A percentile compares a stretch with the other conserved stretches of the same genome.
Conservation (phyloP, 2,329 filamentous ascomycete species). For the Cordyceps javanica region DNA sequence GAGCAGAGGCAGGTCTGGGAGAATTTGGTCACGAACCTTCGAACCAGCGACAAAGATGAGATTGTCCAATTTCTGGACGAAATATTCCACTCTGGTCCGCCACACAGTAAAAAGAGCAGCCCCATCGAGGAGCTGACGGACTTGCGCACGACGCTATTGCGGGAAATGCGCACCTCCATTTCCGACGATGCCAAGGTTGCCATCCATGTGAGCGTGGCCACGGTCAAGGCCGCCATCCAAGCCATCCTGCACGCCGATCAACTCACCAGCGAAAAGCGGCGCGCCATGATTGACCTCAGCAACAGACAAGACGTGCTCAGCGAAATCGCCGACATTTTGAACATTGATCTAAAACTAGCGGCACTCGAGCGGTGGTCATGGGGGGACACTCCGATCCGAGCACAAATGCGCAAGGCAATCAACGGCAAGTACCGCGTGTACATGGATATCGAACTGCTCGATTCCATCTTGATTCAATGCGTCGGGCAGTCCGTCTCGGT, state of each 20-base stretch:
- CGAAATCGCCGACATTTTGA: constrained; percentile 39
- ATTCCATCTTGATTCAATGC: constrained; percentile 36
- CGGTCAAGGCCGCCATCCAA: constrained; percentile 6
- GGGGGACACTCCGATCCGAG: constrained; percentile 27
- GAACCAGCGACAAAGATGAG: constrained; percentile 36
- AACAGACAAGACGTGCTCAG: constrained; percentile 22
- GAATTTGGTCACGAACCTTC: constrained; percentile 44
- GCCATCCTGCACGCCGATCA: constrained; percentile 8
- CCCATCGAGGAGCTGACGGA: constrained; percentile 2
- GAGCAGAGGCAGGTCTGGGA: constrained; percentile 50
- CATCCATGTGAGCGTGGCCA: background rate
- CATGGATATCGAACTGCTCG: constrained; percentile 45
- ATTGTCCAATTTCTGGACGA: constrained; percentile 44
- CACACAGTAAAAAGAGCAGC: background rate
- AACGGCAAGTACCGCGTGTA: constrained; percentile 49
- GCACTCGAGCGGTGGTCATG: constrained; percentile 33
- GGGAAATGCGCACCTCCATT: background rate
- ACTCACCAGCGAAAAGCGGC: constrained; percentile 12
- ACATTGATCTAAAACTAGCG: constrained; percentile 32
- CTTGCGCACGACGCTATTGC: background rate
- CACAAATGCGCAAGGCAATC: constrained; percentile 32
- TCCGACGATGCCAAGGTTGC: background rate
- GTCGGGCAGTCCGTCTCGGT: constrained; percentile 25
- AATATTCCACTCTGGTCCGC: constrained; percentile 35
- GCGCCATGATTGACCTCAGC: constrained; percentile 9